Conservation (phyloP, 140 eudicot species). For the Cichorium intybus region DNA sequence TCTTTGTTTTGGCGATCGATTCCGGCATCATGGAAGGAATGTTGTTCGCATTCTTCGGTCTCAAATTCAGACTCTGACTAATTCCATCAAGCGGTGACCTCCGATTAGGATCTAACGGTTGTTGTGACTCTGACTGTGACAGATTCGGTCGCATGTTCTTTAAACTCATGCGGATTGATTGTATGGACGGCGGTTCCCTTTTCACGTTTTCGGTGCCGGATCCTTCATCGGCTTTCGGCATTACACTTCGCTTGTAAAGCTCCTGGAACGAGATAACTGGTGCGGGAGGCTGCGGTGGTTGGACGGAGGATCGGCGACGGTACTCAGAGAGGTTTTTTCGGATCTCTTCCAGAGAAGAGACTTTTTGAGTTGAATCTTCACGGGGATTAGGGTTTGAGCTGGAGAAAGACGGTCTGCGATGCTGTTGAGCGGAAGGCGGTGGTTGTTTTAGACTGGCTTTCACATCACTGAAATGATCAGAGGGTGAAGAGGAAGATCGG, state of each 20-base stretch:
- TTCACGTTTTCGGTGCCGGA: background rate
- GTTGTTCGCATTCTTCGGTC: constrained; percentile 8
- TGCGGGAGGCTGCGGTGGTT: constrained; percentile 13
- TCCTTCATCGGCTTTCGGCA: background rate
- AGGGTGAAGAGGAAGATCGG: background rate
- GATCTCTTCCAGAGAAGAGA: constrained; percentile 28
- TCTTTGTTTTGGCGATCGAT: constrained; percentile 6
- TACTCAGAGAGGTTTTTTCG: constrained; percentile 47
- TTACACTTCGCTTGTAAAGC: constrained; percentile 26
- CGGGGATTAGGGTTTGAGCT: constrained; percentile 7
- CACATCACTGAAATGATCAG: constrained; percentile 14
- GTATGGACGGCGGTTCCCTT: background rate
- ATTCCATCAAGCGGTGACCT: constrained; percentile 1
- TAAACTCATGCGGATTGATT: constrained; percentile 32
- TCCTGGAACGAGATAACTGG: constrained; percentile 37
- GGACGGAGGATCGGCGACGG: constrained; percentile 37
- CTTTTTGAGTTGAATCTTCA: constrained; percentile 12
- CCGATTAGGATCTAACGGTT: background rate
- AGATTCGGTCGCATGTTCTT: background rate
- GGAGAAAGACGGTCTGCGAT: constrained; percentile 6
- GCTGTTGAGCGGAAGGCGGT: constrained; percentile 7
- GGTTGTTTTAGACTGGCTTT: constrained; percentile 34
- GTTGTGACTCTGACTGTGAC: background rate
- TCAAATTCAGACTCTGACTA: constrained; percentile 20
- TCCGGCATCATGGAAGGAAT: background rate